A percentile compares a stretch with the other conserved stretches of the same genome.
Evolutionary conservation across 2,329 filamentous ascomycete genomes (phyloP).

Genomic region (Calonectria naviculata): DNA sequence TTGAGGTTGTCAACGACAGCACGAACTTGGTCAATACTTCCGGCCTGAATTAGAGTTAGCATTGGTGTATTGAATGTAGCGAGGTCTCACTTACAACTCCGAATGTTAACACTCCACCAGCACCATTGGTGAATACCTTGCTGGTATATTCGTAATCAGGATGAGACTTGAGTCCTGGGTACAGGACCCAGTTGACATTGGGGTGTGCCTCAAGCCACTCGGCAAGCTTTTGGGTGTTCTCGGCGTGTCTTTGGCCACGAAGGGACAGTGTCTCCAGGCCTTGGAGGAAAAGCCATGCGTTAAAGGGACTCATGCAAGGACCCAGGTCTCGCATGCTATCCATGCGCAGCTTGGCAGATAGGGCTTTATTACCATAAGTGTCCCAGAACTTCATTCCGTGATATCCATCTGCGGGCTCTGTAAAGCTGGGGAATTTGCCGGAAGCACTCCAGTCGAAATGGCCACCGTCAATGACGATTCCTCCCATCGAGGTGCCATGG

Average conservation of each 20-base stretch:
- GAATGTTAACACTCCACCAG: conserved; percentile 77
- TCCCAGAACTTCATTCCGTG: conserved; percentile 79
- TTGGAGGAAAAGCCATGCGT: conserved; percentile 76
- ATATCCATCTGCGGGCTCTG: conserved; percentile 75
- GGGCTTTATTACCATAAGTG: conserved; percentile 73
- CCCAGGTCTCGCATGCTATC: conserved; percentile 78
- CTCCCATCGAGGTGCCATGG: conserved; percentile 77
- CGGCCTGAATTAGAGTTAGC: neutral
- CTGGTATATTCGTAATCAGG: conserved; percentile 72
- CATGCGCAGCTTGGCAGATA: conserved; percentile 74
- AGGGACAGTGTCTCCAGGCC: conserved; percentile 77
- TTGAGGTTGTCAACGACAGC: conserved; percentile 81
- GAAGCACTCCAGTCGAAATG: conserved; percentile 78
- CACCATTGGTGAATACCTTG: conserved; percentile 76
- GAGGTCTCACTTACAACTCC: conserved; percentile 71
- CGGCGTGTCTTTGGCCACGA: conserved; percentile 73
- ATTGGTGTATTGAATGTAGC: neutral
- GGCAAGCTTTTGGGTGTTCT: conserved; percentile 73
- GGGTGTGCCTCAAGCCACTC: conserved; percentile 76
- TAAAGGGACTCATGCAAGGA: conserved; percentile 76
- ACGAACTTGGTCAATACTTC: conserved; percentile 55
- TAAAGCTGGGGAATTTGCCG: conserved; percentile 77
- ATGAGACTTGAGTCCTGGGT: conserved; percentile 67
- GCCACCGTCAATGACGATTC: conserved; percentile 74
- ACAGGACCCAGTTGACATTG: conserved; percentile 78